Evolutionary conservation across 2,329 filamentous ascomycete species (phyloP).

Genomic region (Monosporascus ibericus): DNA sequence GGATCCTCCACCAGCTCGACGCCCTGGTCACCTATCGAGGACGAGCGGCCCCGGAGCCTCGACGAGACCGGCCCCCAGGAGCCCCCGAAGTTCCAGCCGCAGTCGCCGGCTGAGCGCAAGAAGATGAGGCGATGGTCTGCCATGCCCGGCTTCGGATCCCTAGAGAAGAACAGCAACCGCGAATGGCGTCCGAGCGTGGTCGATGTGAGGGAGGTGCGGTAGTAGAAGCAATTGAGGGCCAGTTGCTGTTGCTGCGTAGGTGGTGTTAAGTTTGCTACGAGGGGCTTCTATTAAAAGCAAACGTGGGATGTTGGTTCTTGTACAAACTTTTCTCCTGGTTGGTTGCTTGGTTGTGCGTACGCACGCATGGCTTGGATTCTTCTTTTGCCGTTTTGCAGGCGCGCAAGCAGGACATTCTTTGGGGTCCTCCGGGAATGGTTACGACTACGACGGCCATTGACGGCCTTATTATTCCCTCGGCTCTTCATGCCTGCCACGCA

Average conservation of each 20-base stretch:
- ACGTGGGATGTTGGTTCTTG: too few relatives aligned
- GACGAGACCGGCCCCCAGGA: constrained; percentile 21
- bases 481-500: too few relatives aligned
- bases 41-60: constrained; percentile 17
- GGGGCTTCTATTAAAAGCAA: too few relatives aligned
- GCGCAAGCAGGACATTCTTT: too few relatives aligned
- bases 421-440: too few relatives aligned
- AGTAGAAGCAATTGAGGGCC: background rate
- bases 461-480: too few relatives aligned
- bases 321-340: too few relatives aligned
- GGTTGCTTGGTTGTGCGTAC: too few relatives aligned
- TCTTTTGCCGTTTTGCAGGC: too few relatives aligned
- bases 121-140: constrained; percentile 49
- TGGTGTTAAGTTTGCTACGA: too few relatives aligned
- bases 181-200: constrained; percentile 33
- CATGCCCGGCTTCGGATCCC: constrained; percentile 48
- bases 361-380: too few relatives aligned
- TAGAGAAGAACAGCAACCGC: constrained; percentile 23
- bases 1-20: constrained; percentile 40
- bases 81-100: constrained; percentile 19
- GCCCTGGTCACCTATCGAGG: constrained; percentile 14
- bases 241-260: background rate
- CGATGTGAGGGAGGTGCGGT: constrained; percentile 15
- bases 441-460: too few relatives aligned
- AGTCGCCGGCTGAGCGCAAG: constrained; percentile 35